Base-by-base conservation (phyloP, 257 asterid species). In the Buddleja alternifolia region DNA sequence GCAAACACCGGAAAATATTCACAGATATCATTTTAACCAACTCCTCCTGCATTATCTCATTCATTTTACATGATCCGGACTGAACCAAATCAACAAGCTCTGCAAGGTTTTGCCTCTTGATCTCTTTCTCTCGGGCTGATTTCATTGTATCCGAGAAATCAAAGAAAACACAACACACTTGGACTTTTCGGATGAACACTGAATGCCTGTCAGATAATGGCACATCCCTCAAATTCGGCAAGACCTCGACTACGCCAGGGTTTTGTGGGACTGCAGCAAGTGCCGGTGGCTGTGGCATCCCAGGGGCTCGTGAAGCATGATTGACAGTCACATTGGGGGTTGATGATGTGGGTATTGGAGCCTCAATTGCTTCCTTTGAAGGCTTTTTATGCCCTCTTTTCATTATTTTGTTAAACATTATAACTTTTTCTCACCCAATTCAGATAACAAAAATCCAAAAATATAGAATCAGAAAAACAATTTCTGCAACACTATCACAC, bases 41-140 rank as follows among this genome's bases (percentile, higher is more conserved):
- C 79, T 87, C 96, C 63, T 84, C 96, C 73, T 90, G 97, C 97
- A 93, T 93, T 29, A 90, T 72, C 77, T 93, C 98, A 24, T 90
- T 93, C 96, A 93, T 67, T 66, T 88, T 90, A 78, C 81, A 86
- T 4, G 95, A 81, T 1, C 92, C 88, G 0, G 94, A 78, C 73
- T 90, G 96, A 56, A 93, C 90, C 64, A 93, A 69, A 72, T 85
- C 95, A 21, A 88, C 80, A 42, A 93, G 92, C 89, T 93, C 95
- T 0, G 89, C 32, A 9, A 93, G 93, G 9, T 91, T 85, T 74
- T 90, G 98, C 80, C 98, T 79, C 86, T 88, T 92, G 75, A 92
- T 88, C 89, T 92, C 97, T 88, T 86, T 90, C 73, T 93, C 97
- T 3, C 98, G 83, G 1, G 83, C 98, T 19, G 86, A 85, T 78